Conservation (phyloP, 441 rosid species). For the Croton setiger region DNA sequence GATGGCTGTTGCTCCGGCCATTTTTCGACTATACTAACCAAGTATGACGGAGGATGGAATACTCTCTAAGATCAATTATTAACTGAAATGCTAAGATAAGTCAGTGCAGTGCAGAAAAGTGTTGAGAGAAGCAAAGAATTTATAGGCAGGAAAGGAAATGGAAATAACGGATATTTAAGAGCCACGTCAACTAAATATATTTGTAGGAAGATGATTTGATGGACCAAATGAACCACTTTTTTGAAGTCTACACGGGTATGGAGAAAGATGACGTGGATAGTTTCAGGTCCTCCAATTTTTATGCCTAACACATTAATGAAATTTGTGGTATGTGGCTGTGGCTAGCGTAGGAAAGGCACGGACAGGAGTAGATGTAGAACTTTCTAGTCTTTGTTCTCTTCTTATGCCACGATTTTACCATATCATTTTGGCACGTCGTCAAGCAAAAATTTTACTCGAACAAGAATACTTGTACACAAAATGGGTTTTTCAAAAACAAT, state of each 20-base stretch:
- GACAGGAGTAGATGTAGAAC: background rate
- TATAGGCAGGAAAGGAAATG: background rate
- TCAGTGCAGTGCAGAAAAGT: background rate
- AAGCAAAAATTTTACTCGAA: too few species aligned
- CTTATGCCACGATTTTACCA: slow-evolving; percentile 17
- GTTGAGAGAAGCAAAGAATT: too few species aligned
- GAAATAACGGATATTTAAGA: slow-evolving; percentile 24
- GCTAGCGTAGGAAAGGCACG: background rate
- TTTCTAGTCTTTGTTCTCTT: background rate
- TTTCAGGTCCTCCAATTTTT: background rate
- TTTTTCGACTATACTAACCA: background rate
- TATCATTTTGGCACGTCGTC: slow-evolving; percentile 21
- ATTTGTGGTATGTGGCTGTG: slow-evolving; percentile 5
- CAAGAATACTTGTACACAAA: too few species aligned
- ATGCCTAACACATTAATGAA: background rate
- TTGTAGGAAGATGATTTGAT: background rate
- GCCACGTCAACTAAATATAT: slow-evolving; percentile 32
- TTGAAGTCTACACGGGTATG: too few species aligned
- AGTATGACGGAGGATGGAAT: too few species aligned
- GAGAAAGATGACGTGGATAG: slow-evolving; percentile 29
- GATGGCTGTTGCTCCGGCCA: slow-evolving; percentile 37
- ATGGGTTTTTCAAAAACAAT: too few species aligned
- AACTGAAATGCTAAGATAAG: too few species aligned
- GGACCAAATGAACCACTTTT: too few species aligned
- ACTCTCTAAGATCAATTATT: too few species aligned